These are phyloP conservation scores for Symbiodinium natans DNA, from an alignment of 73 alveolate species.

Conservation along the genomic window DNA sequence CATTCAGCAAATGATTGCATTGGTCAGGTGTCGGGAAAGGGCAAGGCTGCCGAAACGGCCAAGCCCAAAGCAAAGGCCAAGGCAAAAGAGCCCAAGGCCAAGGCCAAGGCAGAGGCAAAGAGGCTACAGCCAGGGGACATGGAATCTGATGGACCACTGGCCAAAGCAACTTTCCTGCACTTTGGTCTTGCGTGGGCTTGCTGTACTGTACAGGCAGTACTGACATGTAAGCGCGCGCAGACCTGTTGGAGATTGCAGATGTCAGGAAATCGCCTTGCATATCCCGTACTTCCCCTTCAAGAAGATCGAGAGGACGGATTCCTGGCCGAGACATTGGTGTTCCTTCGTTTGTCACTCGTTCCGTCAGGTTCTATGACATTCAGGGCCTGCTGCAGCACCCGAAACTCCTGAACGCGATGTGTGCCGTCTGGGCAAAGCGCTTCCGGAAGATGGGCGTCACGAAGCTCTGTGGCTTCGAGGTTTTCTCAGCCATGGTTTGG, in stretches of 20 bases:
- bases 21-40: neutral
- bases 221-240: neutral
- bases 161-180: slow-evolving; percentile 1
- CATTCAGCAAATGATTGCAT: too few species aligned
- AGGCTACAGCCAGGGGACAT: neutral
- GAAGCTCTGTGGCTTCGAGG: slow-evolving; percentile 77
- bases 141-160: slow-evolving; percentile 30
- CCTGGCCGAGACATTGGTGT: neutral
- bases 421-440: slow-evolving; percentile 86
- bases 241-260: neutral
- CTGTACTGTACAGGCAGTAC: neutral
- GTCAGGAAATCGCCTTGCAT: slow-evolving; percentile 58
- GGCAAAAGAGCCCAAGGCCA: slow-evolving; percentile 36
- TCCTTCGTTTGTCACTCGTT: neutral
- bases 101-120: slow-evolving; percentile 58
- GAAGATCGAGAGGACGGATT: slow-evolving; percentile 26
- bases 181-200: too few species aligned
- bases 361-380: slow-evolving; percentile 70
- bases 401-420: slow-evolving; percentile 79
- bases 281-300: slow-evolving; percentile 90
- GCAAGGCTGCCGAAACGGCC: neutral
- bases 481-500: neutral
- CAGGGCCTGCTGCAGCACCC: slow-evolving; percentile 87
- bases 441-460: slow-evolving; percentile 76
- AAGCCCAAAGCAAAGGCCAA: slow-evolving; percentile 23